Percentiles rank a stretch among this genome's conserved stretches.
phyloP scores from a whole-genome alignment of 345 rosid species.

The Corymbia maculata region DNA sequence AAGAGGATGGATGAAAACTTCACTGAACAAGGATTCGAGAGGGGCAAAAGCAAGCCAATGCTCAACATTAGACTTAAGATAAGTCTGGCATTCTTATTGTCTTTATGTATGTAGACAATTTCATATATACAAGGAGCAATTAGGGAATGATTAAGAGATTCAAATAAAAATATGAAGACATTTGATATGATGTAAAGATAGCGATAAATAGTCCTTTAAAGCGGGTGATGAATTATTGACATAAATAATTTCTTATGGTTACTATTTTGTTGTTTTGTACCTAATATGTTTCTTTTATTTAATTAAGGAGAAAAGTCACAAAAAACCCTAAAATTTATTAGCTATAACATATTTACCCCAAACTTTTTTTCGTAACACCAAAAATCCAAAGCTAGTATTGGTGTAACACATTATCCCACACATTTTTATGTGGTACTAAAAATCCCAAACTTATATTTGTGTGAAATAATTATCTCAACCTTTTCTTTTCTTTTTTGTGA shows the following conservation, averaged over 20 bases:
- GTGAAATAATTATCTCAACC: too few relatives aligned
- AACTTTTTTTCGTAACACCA: too few relatives aligned
- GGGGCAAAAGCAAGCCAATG: neutral
- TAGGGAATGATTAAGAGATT: neutral
- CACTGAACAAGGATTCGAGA: neutral
- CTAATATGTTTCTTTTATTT: neutral
- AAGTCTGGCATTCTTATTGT: neutral
- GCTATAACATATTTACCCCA: too few relatives aligned
- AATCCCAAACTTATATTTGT: too few relatives aligned
- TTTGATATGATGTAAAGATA: neutral
- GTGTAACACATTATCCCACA: too few relatives aligned
- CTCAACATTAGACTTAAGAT: neutral
- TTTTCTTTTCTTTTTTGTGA: too few relatives aligned
- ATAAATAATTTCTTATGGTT: neutral
- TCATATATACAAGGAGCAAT: neutral
- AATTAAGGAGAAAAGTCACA: too few relatives aligned
- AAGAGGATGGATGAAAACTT: neutral
- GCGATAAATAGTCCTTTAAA: neutral
- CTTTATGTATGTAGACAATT: neutral
- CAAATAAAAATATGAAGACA: neutral
- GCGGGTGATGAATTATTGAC: fast-evolving
- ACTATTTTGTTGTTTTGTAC: neutral
- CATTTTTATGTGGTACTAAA: too few relatives aligned
- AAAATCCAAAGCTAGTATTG: too few relatives aligned
- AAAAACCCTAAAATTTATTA: too few relatives aligned